phyloP scores from a whole-genome alignment of 2,329 filamentous ascomycete genomes.

The Claviceps monticola region DNA sequence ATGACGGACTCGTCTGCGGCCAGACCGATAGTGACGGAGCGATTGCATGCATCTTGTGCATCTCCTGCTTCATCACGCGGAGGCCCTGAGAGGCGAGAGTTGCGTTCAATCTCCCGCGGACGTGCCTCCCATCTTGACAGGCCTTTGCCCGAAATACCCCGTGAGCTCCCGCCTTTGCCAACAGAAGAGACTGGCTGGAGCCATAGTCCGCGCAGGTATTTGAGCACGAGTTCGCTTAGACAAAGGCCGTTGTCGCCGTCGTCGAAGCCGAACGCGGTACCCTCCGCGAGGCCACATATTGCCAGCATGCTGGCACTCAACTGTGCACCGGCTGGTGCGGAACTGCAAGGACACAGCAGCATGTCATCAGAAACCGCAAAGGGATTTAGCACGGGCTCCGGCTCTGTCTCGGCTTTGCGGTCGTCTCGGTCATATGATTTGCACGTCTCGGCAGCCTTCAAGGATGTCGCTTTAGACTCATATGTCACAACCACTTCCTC shows the following conservation, averaged over 20 bases:
- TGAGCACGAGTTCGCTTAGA: slow-evolving; percentile 2
- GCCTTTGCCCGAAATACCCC: neutral
- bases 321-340: neutral
- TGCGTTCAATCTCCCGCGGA: slow-evolving; percentile 1
- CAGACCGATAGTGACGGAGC: slow-evolving; percentile 1
- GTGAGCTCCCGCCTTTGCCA: neutral
- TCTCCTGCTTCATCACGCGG: neutral
- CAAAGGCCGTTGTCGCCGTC: neutral
- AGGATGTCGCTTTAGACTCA: slow-evolving; percentile 13
- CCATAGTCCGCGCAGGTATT: slow-evolving; percentile 2
- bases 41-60: neutral
- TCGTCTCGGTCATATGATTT: slow-evolving; percentile 11
- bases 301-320: slow-evolving; percentile 1
- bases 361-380: slow-evolving; percentile 10
- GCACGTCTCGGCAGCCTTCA: slow-evolving; percentile 5
- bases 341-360: slow-evolving; percentile 1
- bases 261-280: neutral
- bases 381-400: slow-evolving; percentile 17
- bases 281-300: slow-evolving; percentile 1
- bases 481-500: slow-evolving; percentile 10
- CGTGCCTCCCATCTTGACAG: neutral
- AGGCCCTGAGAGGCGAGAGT: neutral
- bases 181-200: neutral
- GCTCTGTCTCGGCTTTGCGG: slow-evolving; percentile 15
- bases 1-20: slow-evolving; percentile 30